Base-by-base conservation (phyloP, 1,284 basidiomycete species). In the Blastosporella zonata region DNA sequence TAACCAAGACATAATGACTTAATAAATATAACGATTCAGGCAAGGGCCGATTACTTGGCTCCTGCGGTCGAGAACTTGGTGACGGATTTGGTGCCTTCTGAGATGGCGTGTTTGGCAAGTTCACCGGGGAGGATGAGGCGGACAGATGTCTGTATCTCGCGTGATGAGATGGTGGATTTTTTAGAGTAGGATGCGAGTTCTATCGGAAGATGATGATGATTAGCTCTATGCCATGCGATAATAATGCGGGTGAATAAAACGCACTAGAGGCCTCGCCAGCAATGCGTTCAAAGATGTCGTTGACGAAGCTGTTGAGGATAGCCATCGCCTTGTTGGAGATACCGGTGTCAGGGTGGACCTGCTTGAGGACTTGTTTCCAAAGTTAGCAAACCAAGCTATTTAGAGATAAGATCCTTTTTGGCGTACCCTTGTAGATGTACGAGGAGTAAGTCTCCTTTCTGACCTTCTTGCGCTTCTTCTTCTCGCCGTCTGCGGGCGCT, bases 301-400 rank as follows among this genome's bases (percentile, higher is more conserved):
- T 84, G 62, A 87, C 84, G 62, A 87, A 88, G 38, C 83, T 86
- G 77, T 90, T 90, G 49, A 90, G 70, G 62, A 90, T 90, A 51
- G 84, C 81, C 89, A 92, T 91, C 50, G 88, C 88, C 76, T 91
- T 91, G 78, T 89, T 90, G 50, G 82, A 81, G 65, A 90, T 88
- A 83, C 87, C 88, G 54, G 87, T 90, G 64, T 90, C 88, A 55
- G 87, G 87, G 75, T 89, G 90, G 55, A 93, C 90, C 67, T 87
- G 85, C 75, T 89, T 90, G 56, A 90, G 77, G 57, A 90, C 87
- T 87, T 4, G 13, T 31, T n/a, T 4, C 13, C 8, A 25, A 28
- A 23, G 41, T 25, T 35, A 33, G 13, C 7, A 2, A 39, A 52
- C 49, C 22, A n/a, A n/a, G n/a, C n/a, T n/a, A n/a, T n/a, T n/a